Evolutionary conservation across 2,329 filamentous ascomycete genomes (phyloP).

Genomic region (Epichloe uncinata): DNA sequence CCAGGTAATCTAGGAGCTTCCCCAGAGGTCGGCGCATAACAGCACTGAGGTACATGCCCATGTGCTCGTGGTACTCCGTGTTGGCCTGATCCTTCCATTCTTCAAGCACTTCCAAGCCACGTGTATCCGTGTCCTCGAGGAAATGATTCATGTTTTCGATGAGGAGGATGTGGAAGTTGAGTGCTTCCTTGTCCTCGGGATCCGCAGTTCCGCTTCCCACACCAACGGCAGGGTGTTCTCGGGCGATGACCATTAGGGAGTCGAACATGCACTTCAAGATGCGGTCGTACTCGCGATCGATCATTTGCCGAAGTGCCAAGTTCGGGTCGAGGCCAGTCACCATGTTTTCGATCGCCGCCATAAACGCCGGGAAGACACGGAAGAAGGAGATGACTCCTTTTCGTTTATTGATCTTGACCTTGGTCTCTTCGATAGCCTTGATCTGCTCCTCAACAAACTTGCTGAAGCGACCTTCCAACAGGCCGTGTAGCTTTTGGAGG

Average conservation of each 20-base stretch:
- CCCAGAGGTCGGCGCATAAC: constrained; percentile 83
- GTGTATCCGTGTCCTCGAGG: constrained; percentile 74
- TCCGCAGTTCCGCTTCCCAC: constrained; percentile 33
- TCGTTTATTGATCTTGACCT: constrained; percentile 97
- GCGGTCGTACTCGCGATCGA: constrained; percentile 78
- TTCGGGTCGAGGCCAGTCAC: constrained; percentile 44
- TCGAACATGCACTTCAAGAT: constrained; percentile 96
- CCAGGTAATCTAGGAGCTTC: constrained; percentile 81
- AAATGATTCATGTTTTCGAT: constrained; percentile 99
- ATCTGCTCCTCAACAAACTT: constrained; percentile 93
- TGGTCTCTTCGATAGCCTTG: constrained; percentile 91
- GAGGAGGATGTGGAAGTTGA: constrained; percentile 93
- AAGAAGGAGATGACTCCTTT: constrained; percentile 95
- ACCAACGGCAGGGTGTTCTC: constrained; percentile 45
- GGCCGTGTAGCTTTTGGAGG: constrained; percentile 66
- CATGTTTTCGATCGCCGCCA: constrained; percentile 73
- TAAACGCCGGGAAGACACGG: constrained; percentile 81
- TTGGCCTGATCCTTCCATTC: constrained; percentile 71
- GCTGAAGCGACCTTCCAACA: constrained; percentile 61
- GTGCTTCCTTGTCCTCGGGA: constrained; percentile 83
- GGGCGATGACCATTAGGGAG: constrained; percentile 84
- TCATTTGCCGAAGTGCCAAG: constrained; percentile 55
- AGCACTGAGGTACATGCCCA: constrained; percentile 73
- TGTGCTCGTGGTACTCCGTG: constrained; percentile 71
- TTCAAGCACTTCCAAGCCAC: constrained; percentile 60